These are phyloP conservation scores for Planoprotostelium fungivorum DNA, from an alignment of 78 protist genomes.

Conservation along the genomic window DNA sequence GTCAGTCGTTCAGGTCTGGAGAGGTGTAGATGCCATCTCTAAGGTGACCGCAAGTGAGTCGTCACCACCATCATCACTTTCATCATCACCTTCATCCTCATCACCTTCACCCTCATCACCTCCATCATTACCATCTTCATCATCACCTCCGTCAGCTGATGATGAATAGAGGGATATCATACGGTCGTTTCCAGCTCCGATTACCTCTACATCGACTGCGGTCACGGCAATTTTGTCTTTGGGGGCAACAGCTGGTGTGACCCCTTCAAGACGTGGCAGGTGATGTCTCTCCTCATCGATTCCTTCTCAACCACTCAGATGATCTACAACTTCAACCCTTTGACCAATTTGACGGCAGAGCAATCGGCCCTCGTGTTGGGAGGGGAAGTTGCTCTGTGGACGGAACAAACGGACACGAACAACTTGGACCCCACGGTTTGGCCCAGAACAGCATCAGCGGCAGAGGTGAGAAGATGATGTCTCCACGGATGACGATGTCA, in stretches of 20 bases:
- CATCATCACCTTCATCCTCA: no score
- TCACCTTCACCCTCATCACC: background rate
- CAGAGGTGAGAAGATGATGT: no score
- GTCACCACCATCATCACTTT: no score
- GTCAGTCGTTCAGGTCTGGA: background rate
- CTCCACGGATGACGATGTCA: no score
- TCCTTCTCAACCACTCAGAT: background rate
- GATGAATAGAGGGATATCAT: background rate
- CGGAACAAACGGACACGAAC: no score
- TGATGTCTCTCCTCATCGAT: background rate
- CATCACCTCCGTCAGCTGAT: background rate
- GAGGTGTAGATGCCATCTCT: background rate
- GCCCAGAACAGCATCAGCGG: no score
- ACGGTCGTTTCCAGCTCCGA: background rate
- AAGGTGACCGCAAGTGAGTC: background rate
- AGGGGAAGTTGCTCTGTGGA: no score
- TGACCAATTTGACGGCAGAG: background rate
- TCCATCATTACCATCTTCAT: background rate
- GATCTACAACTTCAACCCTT: background rate
- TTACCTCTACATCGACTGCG: background rate
- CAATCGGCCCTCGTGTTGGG: background rate
- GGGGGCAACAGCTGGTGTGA: background rate
- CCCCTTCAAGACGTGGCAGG: background rate
- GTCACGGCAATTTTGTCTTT: background rate
- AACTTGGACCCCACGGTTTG: no score